Base-by-base conservation (phyloP, 306 rosid genomes). In the Citrullus amarus region DNA sequence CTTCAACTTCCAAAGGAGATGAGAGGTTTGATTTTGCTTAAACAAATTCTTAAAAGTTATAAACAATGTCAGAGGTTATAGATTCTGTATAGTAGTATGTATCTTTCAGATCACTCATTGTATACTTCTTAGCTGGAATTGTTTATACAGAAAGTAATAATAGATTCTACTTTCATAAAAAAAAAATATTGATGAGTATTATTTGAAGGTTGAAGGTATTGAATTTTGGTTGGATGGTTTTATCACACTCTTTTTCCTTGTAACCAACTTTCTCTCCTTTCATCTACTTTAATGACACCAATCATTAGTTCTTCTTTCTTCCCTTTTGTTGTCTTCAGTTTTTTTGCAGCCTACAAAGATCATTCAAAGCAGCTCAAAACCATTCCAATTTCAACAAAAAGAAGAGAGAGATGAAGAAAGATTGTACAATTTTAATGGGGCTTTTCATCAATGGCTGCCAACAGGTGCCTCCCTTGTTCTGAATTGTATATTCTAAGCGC, bases 1-100 rank as follows among this genome's bases (percentile, higher is more conserved):
- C 83, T 96, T 96, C 90, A 96, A 96, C 88, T 96, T 96, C 90
- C 99, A 92, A 89, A 92, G 98, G 88, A 89, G 98, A 86, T 96
- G 85, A 88, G 53, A 69, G 67, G 48, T 55, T 12, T 61, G 63
- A 60, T 78, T 78, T 65, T 53, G n/a, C 11, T 16, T 53, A 17
- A 50, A 74, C 28, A 51, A 74, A 32, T 74, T 54, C 63, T 32
- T 72, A 11, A 28, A 7, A 36, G 10, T 50, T 16, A 73, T 48
- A 50, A 71, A 5, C 58, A 46, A 71, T 71, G 39, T 30, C 56
- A 66, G 1, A 44, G 14, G 76, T 48, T 71, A 50, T 51, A 72
- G 44, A 72, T 28, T 32, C 50, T 74, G 78, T 74, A 74, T 74
- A 74, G 78, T 55, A 68, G 2, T 53, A 74, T 74, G 44, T 51